Percentiles rank a stretch among this genome's conserved stretches.
Conservation (phyloP, 257 asterid species). For the Agastache rugosa region DNA sequence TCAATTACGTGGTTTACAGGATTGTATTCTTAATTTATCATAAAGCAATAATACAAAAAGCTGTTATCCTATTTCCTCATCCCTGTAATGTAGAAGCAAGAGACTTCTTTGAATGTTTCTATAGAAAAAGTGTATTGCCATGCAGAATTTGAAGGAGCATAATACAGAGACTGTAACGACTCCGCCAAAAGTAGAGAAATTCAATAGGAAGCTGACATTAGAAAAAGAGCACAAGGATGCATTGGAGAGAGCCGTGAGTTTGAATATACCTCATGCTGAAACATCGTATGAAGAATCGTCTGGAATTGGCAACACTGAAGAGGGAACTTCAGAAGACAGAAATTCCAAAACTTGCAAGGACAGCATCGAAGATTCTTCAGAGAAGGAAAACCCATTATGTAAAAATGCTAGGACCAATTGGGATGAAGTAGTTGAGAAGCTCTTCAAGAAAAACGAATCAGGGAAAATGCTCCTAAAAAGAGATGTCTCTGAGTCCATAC, state of each 20-base stretch:
- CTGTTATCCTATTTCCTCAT: not conserved
- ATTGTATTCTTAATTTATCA: not conserved
- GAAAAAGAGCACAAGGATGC: slow-evolving; percentile 95
- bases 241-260: slow-evolving; percentile 79
- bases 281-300: slow-evolving; percentile 42
- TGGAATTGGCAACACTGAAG: slow-evolving; percentile 34
- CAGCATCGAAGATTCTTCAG: slow-evolving; percentile 25
- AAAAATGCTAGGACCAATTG: slow-evolving; percentile 65
- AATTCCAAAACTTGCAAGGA: slow-evolving; percentile 35
- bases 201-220: slow-evolving; percentile 65
- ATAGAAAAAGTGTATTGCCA: not conserved
- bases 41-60: not conserved
- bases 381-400: slow-evolving; percentile 34
- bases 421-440: slow-evolving; percentile 68
- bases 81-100: not conserved
- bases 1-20: not conserved
- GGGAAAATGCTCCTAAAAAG: slow-evolving; percentile 50
- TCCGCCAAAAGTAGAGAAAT: slow-evolving; percentile 70
- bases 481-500: slow-evolving; percentile 36
- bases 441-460: slow-evolving; percentile 58
- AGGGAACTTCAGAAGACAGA: slow-evolving; percentile 34
- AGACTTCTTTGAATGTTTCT: slow-evolving; percentile 12
- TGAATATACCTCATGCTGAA: slow-evolving; percentile 89
- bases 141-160: slow-evolving; percentile 63
- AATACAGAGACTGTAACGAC: slow-evolving; percentile 50